Evolutionary conservation across 2,329 filamentous ascomycete species (phyloP).

Genomic region (Aspergillus ruber): DNA sequence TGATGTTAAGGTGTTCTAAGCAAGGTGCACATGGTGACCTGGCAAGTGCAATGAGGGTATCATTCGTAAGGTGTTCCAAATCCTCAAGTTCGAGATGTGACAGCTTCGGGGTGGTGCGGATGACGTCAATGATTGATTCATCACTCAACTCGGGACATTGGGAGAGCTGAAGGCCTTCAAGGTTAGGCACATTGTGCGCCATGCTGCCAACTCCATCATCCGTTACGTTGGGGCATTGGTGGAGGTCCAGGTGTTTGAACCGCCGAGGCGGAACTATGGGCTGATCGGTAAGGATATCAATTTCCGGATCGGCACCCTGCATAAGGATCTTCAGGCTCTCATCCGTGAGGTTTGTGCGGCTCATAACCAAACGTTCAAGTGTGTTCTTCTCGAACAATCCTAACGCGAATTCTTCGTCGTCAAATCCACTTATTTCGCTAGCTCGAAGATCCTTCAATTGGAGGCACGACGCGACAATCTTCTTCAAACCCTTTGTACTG

Average conservation of each 20-base stretch:
- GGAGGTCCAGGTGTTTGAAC: conserved; percentile 78
- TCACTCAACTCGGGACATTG: conserved; percentile 72
- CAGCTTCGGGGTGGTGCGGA: conserved; percentile 68
- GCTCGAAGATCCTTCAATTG: conserved; percentile 73
- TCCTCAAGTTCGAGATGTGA: conserved; percentile 90
- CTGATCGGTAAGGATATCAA: conserved; percentile 71
- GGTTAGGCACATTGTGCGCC: conserved; percentile 65
- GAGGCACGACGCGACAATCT: conserved; percentile 65
- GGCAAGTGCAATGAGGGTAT: conserved; percentile 65
- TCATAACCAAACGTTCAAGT: conserved; percentile 74
- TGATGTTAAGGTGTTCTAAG: conserved; percentile 77
- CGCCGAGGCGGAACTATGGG: conserved; percentile 70
- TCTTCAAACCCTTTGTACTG: conserved; percentile 67
- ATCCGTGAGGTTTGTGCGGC: conserved; percentile 71
- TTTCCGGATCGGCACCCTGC: conserved; percentile 66
- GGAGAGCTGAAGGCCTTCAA: conserved; percentile 78
- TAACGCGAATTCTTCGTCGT: conserved; percentile 64
- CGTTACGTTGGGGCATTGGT: conserved; percentile 68
- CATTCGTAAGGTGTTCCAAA: conserved; percentile 68
- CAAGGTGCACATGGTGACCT: conserved; percentile 65
- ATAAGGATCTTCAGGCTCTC: conserved; percentile 66
- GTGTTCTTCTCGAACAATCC: conserved; percentile 73
- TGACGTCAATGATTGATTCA: conserved; percentile 61
- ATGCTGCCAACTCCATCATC: conserved; percentile 65
- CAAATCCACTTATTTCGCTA: conserved; percentile 74